These are phyloP conservation scores for Agarophyton chilense DNA, from an alignment of 23 red algal species.

Conservation along the genomic window DNA sequence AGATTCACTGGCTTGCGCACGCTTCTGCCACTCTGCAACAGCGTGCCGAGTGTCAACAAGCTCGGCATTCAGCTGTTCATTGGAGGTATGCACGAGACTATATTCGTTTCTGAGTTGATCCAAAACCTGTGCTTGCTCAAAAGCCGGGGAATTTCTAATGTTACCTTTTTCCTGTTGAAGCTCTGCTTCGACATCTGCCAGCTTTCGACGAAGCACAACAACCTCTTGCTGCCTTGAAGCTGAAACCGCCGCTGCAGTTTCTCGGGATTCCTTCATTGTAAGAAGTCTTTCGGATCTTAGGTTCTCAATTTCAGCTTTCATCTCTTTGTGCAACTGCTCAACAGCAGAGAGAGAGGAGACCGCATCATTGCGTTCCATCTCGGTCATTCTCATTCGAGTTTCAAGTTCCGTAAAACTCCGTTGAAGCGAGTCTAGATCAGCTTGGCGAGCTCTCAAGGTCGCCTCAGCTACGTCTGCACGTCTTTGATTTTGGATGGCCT, in stretches of 20 bases:
- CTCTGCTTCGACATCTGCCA: background rate
- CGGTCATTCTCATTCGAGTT: slow-evolving; percentile 1
- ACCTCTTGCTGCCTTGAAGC: slow-evolving; percentile 44
- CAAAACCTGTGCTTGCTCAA: slow-evolving; percentile 25
- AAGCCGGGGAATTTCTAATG: background rate
- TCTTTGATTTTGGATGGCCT: slow-evolving; percentile 17
- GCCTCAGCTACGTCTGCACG: slow-evolving; percentile 34
- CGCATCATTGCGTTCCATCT: slow-evolving; percentile 22
- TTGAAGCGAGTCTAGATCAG: slow-evolving; percentile 6
- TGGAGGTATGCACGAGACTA: background rate
- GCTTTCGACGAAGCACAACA: slow-evolving; percentile 2
- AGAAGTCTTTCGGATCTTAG: slow-evolving; percentile 6
- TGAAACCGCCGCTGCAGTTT: background rate
- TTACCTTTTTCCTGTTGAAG: slow-evolving; percentile 2
- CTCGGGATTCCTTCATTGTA: slow-evolving; percentile 36
- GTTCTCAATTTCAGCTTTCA: slow-evolving; percentile 19
- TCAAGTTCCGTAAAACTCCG: slow-evolving; percentile 13
- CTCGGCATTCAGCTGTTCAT: slow-evolving; percentile 46
- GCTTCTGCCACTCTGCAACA: slow-evolving; percentile 38
- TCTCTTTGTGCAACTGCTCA: background rate
- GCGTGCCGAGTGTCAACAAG: slow-evolving; percentile 46
- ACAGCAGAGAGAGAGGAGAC: background rate
- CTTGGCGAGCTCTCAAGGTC: slow-evolving; percentile 1
- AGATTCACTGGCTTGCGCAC: slow-evolving; percentile 38
- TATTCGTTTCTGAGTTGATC: slow-evolving; percentile 29